Evolutionary conservation across 1,284 basidiomycete species (phyloP), one percentile per base, ranked within the genome.

Genomic region (Trametes hirsuta): DNA sequence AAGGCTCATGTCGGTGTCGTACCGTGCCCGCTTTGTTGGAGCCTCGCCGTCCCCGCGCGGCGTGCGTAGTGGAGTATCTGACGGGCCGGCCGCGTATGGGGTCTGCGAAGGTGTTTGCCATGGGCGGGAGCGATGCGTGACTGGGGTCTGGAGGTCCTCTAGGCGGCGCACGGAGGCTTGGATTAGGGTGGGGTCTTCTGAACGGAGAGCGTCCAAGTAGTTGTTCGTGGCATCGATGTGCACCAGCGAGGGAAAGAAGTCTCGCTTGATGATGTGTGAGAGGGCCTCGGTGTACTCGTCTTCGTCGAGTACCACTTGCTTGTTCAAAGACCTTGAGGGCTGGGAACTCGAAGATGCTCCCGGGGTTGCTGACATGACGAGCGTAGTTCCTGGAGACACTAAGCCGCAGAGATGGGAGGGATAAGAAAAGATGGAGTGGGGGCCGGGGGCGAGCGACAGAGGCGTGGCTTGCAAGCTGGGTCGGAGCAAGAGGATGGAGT

Each of bases 241-340:
- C 21, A 89, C 86, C 11, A 97, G 84, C 12, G 91, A 93, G 0
- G 97, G 97, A 71, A 98, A 99, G 82, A 98, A 99, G 77, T 98
- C 96, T 53, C 97, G 88, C 49, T 93, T 90, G 72, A 99, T 98
- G 72, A 99, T 97, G 51, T 88, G 84, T 2, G 94, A 94, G n/a
- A 99, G 82, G 0, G 93, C 92, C 53, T 85, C 86, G 1, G 94
- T 96, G 74, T 99, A 99, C 70, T 95, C 93, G 67, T 98, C 95
- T 79, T 99, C 97, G 57, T 93, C 91, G n/a, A 93, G 84, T n/a
- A 93, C 80, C 6, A 80, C 70, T 70, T 93, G 91, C 21, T 79
- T 76, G 70, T 90, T 88, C 53, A 93, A 77, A n/a, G 90, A 92
- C 35, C 81, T 80, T 55, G 79, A 69, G 5, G 73, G 69, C 44